phyloP scores from a whole-genome alignment of 805 yeast genomes.

The Jamesozyma piceae region DNA sequence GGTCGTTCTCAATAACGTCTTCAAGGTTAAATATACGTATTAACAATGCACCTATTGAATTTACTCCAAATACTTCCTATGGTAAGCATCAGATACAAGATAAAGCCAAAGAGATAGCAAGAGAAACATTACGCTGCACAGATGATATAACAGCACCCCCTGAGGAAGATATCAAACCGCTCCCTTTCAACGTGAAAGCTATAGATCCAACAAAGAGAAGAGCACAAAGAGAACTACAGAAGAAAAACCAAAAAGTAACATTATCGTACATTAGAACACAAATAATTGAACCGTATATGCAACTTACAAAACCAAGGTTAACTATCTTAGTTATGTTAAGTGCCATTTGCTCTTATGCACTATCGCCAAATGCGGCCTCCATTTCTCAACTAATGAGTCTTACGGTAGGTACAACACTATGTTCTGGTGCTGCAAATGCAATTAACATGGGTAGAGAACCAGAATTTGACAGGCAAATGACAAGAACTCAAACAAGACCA shows the following conservation, averaged over 20 bases:
- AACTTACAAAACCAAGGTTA: slow-evolving; percentile 82
- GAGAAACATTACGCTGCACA: slow-evolving; percentile 30
- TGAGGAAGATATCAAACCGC: slow-evolving; percentile 1
- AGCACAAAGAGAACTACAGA: slow-evolving; percentile 6
- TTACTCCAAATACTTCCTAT: slow-evolving; percentile 28
- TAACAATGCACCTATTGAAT: slow-evolving; percentile 33
- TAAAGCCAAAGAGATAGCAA: slow-evolving; percentile 16
- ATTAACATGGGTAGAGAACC: slow-evolving; percentile 97
- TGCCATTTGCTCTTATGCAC: slow-evolving; percentile 86
- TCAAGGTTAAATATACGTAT: slow-evolving; percentile 9
- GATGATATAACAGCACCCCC: slow-evolving; percentile 18
- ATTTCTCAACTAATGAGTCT: slow-evolving; percentile 59
- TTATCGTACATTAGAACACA: slow-evolving; percentile 26
- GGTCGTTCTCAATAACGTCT: background rate
- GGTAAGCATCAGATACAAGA: slow-evolving; percentile 4
- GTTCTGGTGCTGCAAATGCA: slow-evolving; percentile 93
- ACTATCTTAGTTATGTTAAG: slow-evolving; percentile 83
- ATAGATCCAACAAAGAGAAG: slow-evolving; percentile 21
- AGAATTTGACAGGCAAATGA: slow-evolving; percentile 76
- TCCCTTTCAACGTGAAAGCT: slow-evolving; percentile 50
- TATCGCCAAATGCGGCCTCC: slow-evolving; percentile 77
- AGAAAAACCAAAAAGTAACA: slow-evolving; percentile 1
- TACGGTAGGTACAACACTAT: slow-evolving; percentile 75
- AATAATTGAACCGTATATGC: slow-evolving; percentile 53
- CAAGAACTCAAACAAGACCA: slow-evolving; percentile 80